Conservation (phyloP, 441 rosid species). For the Omphalea diandra region DNA sequence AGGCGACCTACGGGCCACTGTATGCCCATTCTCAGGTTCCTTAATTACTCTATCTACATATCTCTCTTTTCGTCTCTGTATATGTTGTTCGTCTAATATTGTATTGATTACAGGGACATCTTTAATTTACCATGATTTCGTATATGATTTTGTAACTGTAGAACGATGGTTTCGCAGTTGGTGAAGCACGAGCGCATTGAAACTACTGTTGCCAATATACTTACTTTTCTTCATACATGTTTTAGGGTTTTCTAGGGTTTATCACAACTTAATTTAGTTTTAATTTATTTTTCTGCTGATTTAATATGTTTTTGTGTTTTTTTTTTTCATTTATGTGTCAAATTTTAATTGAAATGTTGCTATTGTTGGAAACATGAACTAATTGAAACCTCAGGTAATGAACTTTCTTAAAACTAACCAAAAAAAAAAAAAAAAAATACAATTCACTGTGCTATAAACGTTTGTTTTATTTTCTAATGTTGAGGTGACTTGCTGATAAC, state of each 20-base stretch:
- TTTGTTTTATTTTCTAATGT: not conserved
- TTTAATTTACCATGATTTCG: too few relatives aligned
- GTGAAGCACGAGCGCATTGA: slow-evolving; percentile 91
- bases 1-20: slow-evolving; percentile 69
- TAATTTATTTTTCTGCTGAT: not conserved
- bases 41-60: not conserved
- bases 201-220: slow-evolving; percentile 85
- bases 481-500: slow-evolving; percentile 87
- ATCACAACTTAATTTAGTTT: not conserved
- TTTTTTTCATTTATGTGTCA: not conserved
- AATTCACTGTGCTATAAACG: not conserved
- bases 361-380: not conserved
- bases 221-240: not conserved
- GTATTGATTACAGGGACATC: too few relatives aligned
- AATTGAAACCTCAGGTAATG: not conserved
- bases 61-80: not conserved
- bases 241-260: slow-evolving; percentile 30
- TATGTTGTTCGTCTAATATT: slow-evolving; percentile 2
- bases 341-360: not conserved
- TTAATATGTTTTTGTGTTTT: not conserved
- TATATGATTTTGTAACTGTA: slow-evolving; percentile 10
- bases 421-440: too few relatives aligned
- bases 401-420: not conserved
- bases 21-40: slow-evolving; percentile 85
- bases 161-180: slow-evolving; percentile 94